Conservation (phyloP, 2,329 filamentous ascomycete genomes). For the Epichloe elymi region DNA sequence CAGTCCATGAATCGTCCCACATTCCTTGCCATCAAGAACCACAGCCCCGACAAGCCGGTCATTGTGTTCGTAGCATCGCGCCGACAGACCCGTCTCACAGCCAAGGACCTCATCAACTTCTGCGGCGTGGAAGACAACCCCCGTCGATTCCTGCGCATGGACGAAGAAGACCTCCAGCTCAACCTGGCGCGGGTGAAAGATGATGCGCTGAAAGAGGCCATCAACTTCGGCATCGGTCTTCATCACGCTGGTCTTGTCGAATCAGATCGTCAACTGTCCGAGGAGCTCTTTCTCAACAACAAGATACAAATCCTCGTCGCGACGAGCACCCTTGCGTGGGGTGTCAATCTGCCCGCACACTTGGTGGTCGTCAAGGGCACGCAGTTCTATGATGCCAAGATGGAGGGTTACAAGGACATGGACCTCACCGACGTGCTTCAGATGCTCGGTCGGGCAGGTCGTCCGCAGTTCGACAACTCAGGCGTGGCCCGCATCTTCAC, state of each 20-base stretch:
- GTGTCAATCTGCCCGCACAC: conserved; percentile 93
- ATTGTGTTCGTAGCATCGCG: conserved; percentile 97
- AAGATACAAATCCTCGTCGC: conserved; percentile 96
- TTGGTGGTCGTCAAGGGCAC: conserved; percentile 96
- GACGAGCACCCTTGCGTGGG: conserved; percentile 94
- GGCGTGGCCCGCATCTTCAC: conserved; percentile 97
- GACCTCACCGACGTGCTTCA: conserved; percentile 94
- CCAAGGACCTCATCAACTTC: conserved; percentile 91
- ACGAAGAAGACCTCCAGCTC: conserved; percentile 80
- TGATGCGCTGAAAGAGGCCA: conserved; percentile 79
- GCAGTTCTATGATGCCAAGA: conserved; percentile 96
- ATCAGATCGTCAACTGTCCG: conserved; percentile 77
- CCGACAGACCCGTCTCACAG: conserved; percentile 85
- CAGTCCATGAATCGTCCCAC: conserved; percentile 98
- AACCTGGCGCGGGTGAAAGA: conserved; percentile 89
- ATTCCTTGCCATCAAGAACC: conserved; percentile 89
- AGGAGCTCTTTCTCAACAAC: conserved; percentile 93
- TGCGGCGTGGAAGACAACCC: conserved; percentile 99
- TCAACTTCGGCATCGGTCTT: conserved; percentile 92
- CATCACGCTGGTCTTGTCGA: conserved; percentile 97
- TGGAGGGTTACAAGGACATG: conserved; percentile 97
- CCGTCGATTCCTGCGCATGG: conserved; percentile 82
- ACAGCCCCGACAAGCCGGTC: conserved; percentile 91
- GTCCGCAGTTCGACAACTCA: conserved; percentile 90
- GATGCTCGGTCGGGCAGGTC: conserved; percentile 91